Percentiles rank a stretch among this genome's conserved stretches.
Conservation (phyloP, 345 rosid species). For the Syzygium oleosum region DNA sequence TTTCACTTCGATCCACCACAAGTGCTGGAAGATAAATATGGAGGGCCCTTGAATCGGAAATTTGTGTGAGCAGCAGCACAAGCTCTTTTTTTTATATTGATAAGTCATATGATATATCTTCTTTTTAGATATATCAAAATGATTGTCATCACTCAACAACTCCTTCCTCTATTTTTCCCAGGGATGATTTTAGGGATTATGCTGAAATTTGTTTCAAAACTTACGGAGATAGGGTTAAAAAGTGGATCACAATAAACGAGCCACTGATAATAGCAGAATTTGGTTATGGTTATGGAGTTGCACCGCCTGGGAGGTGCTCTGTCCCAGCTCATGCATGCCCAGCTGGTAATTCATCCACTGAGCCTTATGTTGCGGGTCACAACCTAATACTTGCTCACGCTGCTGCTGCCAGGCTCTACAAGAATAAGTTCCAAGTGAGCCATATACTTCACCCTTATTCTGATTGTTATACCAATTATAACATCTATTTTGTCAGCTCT, state of each 20-base stretch:
- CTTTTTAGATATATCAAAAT: not conserved
- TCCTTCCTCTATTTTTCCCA: not conserved
- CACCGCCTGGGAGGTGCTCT: constrained; percentile 18
- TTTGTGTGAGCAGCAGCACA: constrained; percentile 1
- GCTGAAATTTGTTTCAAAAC: constrained; percentile 36
- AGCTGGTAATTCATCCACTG: constrained; percentile 24
- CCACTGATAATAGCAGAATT: not conserved
- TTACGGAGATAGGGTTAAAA: constrained; percentile 30
- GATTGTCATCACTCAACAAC: not conserved
- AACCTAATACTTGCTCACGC: constrained; percentile 36
- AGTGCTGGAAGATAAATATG: constrained; percentile 1
- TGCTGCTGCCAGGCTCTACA: constrained; percentile 26
- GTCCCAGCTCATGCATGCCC: not conserved
- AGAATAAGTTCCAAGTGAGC: constrained; percentile 14
- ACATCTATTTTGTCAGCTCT: not conserved
- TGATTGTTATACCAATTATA: constrained; percentile 8
- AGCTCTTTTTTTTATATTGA: not conserved
- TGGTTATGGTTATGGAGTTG: constrained; percentile 8
- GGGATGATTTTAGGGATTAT: constrained; percentile 29
- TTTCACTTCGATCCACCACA: constrained; percentile 9
- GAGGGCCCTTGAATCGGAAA: not conserved
- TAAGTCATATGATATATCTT: not conserved
- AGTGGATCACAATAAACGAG: constrained; percentile 29
- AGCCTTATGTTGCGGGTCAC: constrained; percentile 34
- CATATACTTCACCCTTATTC: not conserved